Conservation (phyloP, 305 asterid genomes). For the Striga hermonthica region DNA sequence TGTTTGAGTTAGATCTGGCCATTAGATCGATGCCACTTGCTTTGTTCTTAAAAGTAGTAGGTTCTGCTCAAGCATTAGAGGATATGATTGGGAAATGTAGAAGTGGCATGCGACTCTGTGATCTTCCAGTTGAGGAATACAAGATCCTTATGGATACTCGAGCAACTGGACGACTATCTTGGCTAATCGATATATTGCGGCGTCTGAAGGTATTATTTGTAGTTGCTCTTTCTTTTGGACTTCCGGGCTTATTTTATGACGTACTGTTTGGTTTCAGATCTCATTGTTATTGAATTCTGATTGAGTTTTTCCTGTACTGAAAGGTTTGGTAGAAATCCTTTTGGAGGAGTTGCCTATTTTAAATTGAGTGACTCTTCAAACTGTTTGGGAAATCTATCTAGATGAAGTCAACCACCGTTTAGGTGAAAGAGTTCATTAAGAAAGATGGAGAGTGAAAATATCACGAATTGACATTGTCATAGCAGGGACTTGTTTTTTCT, state of each 20-base stretch:
- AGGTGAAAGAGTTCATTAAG: slow-evolving; percentile 13
- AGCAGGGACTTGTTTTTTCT: not conserved
- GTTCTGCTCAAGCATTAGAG: slow-evolving; percentile 63
- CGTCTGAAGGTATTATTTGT: slow-evolving; percentile 69
- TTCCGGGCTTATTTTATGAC: slow-evolving; percentile 22
- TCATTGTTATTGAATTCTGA: not conserved
- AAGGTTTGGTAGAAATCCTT: not conserved
- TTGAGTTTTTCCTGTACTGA: slow-evolving; percentile 22
- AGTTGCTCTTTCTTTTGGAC: slow-evolving; percentile 22
- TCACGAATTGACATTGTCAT: slow-evolving; percentile 6
- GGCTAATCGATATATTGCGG: slow-evolving; percentile 65
- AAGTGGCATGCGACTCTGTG: slow-evolving; percentile 60
- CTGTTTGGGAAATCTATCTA: slow-evolving; percentile 17
- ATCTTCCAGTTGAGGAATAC: slow-evolving; percentile 68
- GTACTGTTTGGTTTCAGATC: not conserved
- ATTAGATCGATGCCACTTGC: slow-evolving; percentile 79
- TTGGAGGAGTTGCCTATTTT: slow-evolving; percentile 7
- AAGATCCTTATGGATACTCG: slow-evolving; percentile 63
- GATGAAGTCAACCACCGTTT: slow-evolving; percentile 12
- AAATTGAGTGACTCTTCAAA: slow-evolving; percentile 18
- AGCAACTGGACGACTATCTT: slow-evolving; percentile 73
- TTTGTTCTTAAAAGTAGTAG: slow-evolving; percentile 81
- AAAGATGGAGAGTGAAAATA: slow-evolving; percentile 14
- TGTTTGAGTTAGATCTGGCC: slow-evolving; percentile 66
- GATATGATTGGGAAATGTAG: slow-evolving; percentile 66